phyloP scores from a whole-genome alignment of 257 asterid genomes.

The Przewalskia tangutica region DNA sequence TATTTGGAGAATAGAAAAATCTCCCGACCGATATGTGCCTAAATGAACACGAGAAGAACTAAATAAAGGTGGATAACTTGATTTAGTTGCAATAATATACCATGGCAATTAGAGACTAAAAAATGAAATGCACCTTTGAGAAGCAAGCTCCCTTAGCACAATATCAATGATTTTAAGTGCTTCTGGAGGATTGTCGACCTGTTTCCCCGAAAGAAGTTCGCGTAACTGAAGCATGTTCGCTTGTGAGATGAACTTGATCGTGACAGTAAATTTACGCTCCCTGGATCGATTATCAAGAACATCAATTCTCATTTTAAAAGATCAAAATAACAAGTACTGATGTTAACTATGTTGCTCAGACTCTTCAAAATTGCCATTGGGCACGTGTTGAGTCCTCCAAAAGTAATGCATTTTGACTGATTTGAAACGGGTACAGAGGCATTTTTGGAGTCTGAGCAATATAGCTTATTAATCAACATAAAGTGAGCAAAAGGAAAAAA shows the following conservation, averaged over 20 bases:
- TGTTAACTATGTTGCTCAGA: not conserved
- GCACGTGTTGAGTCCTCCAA: not conserved
- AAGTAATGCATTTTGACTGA: not conserved
- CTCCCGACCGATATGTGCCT: constrained; percentile 93
- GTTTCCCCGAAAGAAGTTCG: constrained; percentile 28
- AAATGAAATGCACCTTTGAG: constrained; percentile 18
- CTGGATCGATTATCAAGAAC: constrained; percentile 14
- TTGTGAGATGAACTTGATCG: constrained; percentile 35
- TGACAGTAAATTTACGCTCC: constrained; percentile 26
- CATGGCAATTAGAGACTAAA: not conserved
- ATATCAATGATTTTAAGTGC: constrained; percentile 41
- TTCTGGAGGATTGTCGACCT: constrained; percentile 34
- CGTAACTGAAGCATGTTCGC: constrained; percentile 33
- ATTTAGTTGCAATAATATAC: not conserved
- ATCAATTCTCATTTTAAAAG: not conserved
- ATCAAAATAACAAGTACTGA: not conserved
- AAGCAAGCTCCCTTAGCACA: constrained; percentile 42
- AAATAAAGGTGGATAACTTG: not conserved
- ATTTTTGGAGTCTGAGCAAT: not conserved
- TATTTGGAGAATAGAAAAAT: constrained; percentile 80
- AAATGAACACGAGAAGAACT: not conserved
- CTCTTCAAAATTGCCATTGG: not conserved
- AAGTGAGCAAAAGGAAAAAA: not conserved
- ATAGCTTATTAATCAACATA: not conserved
- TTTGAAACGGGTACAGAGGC: not conserved